Evolutionary conservation across 345 rosid species (phyloP).

Genomic region (Bruguiera gymnorhiza): DNA sequence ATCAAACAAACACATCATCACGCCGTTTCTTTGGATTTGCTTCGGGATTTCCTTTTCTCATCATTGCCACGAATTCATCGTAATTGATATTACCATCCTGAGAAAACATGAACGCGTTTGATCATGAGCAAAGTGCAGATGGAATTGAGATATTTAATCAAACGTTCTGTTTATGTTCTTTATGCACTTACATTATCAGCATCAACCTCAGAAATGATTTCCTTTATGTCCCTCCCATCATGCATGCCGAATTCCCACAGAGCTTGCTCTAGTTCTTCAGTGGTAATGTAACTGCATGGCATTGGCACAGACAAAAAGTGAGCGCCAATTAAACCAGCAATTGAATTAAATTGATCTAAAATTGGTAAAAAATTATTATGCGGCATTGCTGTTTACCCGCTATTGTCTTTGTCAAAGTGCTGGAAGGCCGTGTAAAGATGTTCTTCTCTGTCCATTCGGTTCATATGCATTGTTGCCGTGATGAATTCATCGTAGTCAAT

Average conservation of each 20-base stretch:
- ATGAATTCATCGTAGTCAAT: constrained; percentile 80
- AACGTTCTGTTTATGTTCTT: not conserved
- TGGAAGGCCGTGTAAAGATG: constrained; percentile 81
- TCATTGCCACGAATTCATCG: constrained; percentile 95
- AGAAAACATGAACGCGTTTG: not conserved
- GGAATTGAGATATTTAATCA: not conserved
- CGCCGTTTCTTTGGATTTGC: constrained; percentile 87
- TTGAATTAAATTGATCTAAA: not conserved
- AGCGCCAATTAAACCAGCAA: not conserved
- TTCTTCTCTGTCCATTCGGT: constrained; percentile 70
- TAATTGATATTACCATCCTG: constrained; percentile 93
- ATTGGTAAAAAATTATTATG: not conserved
- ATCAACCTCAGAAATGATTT: constrained; percentile 81
- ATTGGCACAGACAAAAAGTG: not conserved
- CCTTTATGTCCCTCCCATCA: constrained; percentile 70
- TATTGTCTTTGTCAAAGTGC: constrained; percentile 76
- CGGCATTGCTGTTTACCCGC: constrained; percentile 50
- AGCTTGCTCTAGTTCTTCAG: constrained; percentile 91
- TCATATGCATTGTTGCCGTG: constrained; percentile 81
- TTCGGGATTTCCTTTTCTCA: constrained; percentile 92
- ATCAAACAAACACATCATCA: constrained; percentile 29
- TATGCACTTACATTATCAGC: constrained; percentile 54
- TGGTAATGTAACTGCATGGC: constrained; percentile 56
- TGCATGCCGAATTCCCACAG: constrained; percentile 75
- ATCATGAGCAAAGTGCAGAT: not conserved